A percentile compares a stretch with the other conserved stretches of the same genome.
phyloP scores from a whole-genome alignment of 768 basidiomycete species.

The Scleroderma bovista region DNA sequence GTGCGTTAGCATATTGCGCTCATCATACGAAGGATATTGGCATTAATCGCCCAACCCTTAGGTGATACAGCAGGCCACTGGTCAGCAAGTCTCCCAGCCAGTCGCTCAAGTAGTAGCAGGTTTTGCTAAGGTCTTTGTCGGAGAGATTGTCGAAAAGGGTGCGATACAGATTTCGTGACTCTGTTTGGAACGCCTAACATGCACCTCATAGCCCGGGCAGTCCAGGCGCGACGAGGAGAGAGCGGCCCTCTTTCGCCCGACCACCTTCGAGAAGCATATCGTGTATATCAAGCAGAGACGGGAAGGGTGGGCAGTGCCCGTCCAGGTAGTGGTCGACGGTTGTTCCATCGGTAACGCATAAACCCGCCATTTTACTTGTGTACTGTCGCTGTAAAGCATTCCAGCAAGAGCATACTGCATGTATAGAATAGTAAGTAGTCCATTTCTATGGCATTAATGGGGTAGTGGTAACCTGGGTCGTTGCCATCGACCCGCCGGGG shows the following conservation, averaged over 20 bases:
- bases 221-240: slow-evolving; percentile 68
- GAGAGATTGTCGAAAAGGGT: slow-evolving; percentile 90
- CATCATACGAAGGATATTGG: not conserved
- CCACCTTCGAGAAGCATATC: slow-evolving; percentile 85
- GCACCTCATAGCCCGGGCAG: slow-evolving; percentile 54
- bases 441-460: slow-evolving; percentile 41
- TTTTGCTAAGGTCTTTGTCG: slow-evolving; percentile 88
- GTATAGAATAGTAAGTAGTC: not conserved
- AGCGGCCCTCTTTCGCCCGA: slow-evolving; percentile 81
- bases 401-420: not conserved
- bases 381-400: not conserved
- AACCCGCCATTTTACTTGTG: not conserved
- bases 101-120: slow-evolving; percentile 89
- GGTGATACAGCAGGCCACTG: slow-evolving; percentile 79
- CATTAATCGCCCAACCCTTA: too few relatives aligned
- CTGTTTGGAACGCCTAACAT: not conserved
- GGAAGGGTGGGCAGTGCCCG: slow-evolving; percentile 77
- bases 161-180: not conserved
- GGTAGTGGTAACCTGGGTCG: slow-evolving; percentile 65
- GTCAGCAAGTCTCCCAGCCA: slow-evolving; percentile 79
- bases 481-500: slow-evolving; percentile 82
- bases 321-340: slow-evolving; percentile 59
- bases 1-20: slow-evolving; percentile 31
- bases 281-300: slow-evolving; percentile 74
- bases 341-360: slow-evolving; percentile 57